Evolutionary conservation across 2,329 filamentous ascomycete species (phyloP), one percentile per base, ranked within the genome.

Genomic region (Mycosphaerella arachidis): DNA sequence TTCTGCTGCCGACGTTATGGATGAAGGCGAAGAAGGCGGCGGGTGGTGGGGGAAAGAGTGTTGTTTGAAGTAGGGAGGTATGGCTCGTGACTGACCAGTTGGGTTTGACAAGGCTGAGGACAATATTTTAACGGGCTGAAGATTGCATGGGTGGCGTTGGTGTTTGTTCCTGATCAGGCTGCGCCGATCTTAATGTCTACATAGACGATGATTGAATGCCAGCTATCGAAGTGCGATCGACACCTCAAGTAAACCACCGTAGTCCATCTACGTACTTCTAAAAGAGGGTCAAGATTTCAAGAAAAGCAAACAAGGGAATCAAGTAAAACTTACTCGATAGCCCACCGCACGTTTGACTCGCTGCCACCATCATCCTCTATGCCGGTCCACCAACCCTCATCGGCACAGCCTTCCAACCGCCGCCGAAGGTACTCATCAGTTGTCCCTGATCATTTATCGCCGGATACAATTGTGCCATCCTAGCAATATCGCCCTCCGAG

Each of bases 1-100:
- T 77, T 9, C 70, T 81, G 31, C 68, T 81, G 60, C 79, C 79
- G 1, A 78, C 77, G 20, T 73, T 81, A 31, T 81, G 75, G 72
- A 76, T 77, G 71, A 81, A 81, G 75, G 77, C 75, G 67, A 79
- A 76, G 73, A 79, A 76, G 73, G 3, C 1, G 24, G 24, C 24
- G 24, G 74, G 31, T 33, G 56, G 61, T 18, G 64, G 55, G 31
- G 27, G 30, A 31, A 66, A 66, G 63, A 52, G 51, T 35, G 60
- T 46, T 43, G 62, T 62, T 3, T 66, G 54, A 55, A 24, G 24
- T 24, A 3, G 24, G 1, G 31, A 35, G 31, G 31, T 35, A 12
- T 35, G 7, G 31, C 31, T 35, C 8, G 24, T 24, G 24, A 24
- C 24, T 24, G 31, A 35, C 8, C 5, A 4, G 7, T 35, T 8